Base-by-base conservation (phyloP, 2,329 filamentous ascomycete genomes). In the Scytalidium sp. region DNA sequence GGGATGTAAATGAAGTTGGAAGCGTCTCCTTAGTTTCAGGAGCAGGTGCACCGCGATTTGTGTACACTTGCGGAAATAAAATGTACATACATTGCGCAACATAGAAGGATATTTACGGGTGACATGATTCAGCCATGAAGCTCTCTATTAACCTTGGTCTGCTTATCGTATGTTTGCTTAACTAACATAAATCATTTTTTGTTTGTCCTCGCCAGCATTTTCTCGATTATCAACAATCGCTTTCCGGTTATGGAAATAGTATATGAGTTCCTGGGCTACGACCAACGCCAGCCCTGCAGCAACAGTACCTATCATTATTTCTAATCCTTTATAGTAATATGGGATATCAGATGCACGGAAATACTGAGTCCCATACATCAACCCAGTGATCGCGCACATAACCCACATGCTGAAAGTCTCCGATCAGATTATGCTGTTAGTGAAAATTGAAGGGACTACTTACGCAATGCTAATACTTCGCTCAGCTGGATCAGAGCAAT, bases 401-500 rank as follows among this genome's bases (percentile, higher is more conserved):
- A 60, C 51, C 52, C 51, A 58, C 45, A 59, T 51, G 3, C 51
- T 58, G 20, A n/a, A n/a, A n/a, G n/a, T n/a, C n/a, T n/a, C n/a
- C n/a, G 19, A 7, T 17, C 19, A 10, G 36, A 23, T 22, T 19
- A 8, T 22, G n/a, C 6, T 13, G 17, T 20, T n/a, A 42, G 15
- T 17, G 36, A 17, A 9, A 43, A 19, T 2, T 19, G 9, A n/a
- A 17, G n/a, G 17, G 22, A n/a, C 9, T 39, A 53, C 52, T 51
- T 46, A 64, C 63, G 60, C 61, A 52, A 65, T 63, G 32, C 58
- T 56, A 7, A 65, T 47, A 19, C 62, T 64, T 25, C 63, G 50
- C 49, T 65, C 54, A 42, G 60, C 60, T 9, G 62, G 61, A 2
- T 52, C 47, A 3, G 47, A 15, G 56, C 59, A 23, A 39, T 52